phyloP scores from a whole-genome alignment of 768 basidiomycete species.

The Mycena capillaripes region DNA sequence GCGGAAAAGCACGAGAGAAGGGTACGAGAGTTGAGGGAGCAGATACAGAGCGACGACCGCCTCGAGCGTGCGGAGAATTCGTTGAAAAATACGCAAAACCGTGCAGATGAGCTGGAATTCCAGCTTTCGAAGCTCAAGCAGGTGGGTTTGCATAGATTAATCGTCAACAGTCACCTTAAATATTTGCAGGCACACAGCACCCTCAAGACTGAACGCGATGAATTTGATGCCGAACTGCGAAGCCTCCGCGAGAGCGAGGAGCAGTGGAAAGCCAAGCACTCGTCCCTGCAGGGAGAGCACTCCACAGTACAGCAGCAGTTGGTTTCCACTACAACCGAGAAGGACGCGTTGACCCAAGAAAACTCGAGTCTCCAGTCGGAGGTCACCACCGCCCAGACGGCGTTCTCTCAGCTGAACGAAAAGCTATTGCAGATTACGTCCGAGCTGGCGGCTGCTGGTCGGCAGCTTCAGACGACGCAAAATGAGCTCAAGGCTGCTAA shows the following conservation, averaged over 20 bases:
- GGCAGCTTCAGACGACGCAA: conserved; percentile 72
- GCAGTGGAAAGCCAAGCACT: conserved; percentile 63
- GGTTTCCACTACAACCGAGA: conserved; percentile 58
- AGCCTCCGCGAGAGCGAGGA: conserved; percentile 57
- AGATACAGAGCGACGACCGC: conserved; percentile 87
- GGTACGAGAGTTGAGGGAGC: conserved; percentile 82
- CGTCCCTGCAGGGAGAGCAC: conserved; percentile 59
- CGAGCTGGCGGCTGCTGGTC: conserved; percentile 65
- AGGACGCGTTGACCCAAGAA: conserved; percentile 62
- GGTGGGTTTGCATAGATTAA: conserved; percentile 53
- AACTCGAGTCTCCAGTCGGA: conserved; percentile 64
- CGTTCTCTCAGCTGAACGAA: conserved; percentile 68
- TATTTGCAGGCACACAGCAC: conserved; percentile 63
- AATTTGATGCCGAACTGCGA: conserved; percentile 62
- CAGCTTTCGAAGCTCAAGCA: conserved; percentile 85
- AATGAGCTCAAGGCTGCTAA: conserved; percentile 75
- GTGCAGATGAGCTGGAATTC: conserved; percentile 87
- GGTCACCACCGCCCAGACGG: conserved; percentile 58
- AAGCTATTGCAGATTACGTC: conserved; percentile 69
- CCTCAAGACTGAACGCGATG: conserved; percentile 74
- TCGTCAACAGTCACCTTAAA: conserved; percentile 16
- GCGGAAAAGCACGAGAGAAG: conserved; percentile 68
- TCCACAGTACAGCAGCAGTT: conserved; percentile 58
- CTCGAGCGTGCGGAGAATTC: conserved; percentile 80
- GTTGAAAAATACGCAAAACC: conserved; percentile 84